Evolutionary conservation across 208 protist species (phyloP).

Genomic region (Trypanosoma scelopori): DNA sequence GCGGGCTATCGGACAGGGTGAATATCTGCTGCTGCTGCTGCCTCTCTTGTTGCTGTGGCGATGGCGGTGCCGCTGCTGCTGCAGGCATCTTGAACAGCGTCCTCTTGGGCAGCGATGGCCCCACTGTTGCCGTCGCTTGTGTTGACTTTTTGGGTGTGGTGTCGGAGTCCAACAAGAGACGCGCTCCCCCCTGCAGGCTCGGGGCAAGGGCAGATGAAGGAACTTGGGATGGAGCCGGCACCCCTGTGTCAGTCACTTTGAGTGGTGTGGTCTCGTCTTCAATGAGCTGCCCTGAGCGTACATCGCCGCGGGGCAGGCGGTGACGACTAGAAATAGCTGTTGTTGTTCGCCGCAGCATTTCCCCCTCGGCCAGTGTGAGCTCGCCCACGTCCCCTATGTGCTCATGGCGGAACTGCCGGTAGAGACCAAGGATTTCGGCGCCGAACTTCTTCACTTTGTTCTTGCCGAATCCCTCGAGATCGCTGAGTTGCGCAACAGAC

Average conservation of each 20-base stretch:
- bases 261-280: constrained; percentile 12
- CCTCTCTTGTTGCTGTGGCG: constrained; percentile 2
- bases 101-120: constrained; percentile 42
- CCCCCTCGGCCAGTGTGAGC: constrained; percentile 57
- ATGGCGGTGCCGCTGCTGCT: neutral
- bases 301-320: constrained; percentile 37
- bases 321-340: constrained; percentile 43
- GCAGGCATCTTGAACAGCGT: constrained; percentile 31
- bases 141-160: constrained; percentile 13
- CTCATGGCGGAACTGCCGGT: constrained; percentile 73
- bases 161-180: constrained; percentile 28
- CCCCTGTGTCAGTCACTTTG: neutral
- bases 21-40: constrained; percentile 12
- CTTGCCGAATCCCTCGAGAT: constrained; percentile 86
- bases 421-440: constrained; percentile 67
- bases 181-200: neutral
- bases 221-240: neutral
- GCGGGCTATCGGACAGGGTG: constrained; percentile 13
- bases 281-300: constrained; percentile 14
- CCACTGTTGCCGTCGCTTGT: constrained; percentile 14
- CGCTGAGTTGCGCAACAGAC: constrained; percentile 57
- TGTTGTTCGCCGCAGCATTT: constrained; percentile 48
- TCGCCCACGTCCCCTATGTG: constrained; percentile 82
- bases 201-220: neutral
- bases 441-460: constrained; percentile 89